Conservation (phyloP, 345 rosid species). For the Noccaea bulbosa region DNA sequence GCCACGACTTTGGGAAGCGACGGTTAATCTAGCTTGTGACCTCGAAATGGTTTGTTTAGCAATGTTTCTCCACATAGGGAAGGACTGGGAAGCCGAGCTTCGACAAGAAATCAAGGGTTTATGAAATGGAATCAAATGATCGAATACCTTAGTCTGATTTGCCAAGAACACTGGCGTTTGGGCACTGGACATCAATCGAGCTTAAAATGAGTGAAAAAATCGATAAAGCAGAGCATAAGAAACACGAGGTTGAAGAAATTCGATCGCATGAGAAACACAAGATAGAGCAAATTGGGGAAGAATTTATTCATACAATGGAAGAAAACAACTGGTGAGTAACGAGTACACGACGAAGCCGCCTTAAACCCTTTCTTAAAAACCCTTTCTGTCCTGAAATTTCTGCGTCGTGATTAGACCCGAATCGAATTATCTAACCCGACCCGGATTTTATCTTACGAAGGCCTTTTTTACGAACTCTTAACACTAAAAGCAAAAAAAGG, state of each 20-base stretch:
- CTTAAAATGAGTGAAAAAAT: slow-evolving; percentile 7
- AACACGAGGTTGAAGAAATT: slow-evolving; percentile 8
- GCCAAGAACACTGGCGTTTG: slow-evolving; percentile 49
- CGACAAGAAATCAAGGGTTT: slow-evolving; percentile 38
- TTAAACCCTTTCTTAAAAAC: slow-evolving; percentile 45
- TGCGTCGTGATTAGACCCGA: slow-evolving; percentile 15
- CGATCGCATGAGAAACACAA: slow-evolving; percentile 19
- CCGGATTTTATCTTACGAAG: not conserved
- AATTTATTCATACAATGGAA: not conserved
- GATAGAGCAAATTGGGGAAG: slow-evolving; percentile 10
- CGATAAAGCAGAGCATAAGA: slow-evolving; percentile 2
- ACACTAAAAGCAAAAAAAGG: not conserved
- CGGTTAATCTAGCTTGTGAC: slow-evolving; percentile 35
- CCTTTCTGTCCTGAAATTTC: slow-evolving; percentile 19
- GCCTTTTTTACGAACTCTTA: not conserved
- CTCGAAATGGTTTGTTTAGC: slow-evolving; percentile 60
- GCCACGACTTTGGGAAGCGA: slow-evolving; percentile 38
- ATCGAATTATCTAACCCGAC: not conserved
- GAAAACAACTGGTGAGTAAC: slow-evolving; percentile 4
- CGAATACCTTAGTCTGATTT: slow-evolving; percentile 35
- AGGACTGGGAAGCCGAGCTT: slow-evolving; percentile 40
- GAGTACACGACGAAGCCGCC: slow-evolving; percentile 43
- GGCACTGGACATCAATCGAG: slow-evolving; percentile 63
- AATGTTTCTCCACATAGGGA: slow-evolving; percentile 77
- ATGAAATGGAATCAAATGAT: slow-evolving; percentile 43